Evolutionary conservation across 495 filamentous ascomycete species (phyloP).

Genomic region (Neurospora sp.): DNA sequence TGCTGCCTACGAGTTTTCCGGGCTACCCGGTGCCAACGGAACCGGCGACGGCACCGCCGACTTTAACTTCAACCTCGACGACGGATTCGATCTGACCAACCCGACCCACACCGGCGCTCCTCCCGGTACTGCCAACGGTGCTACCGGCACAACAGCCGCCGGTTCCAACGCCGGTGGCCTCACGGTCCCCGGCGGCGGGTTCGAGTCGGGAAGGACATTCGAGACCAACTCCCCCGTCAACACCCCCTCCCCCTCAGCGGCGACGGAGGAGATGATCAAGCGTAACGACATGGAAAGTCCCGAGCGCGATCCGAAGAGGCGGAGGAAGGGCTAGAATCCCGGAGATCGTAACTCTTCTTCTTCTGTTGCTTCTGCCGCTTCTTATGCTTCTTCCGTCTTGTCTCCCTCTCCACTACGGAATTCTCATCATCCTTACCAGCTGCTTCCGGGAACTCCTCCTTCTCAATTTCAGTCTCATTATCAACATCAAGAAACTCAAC

Average conservation of each 20-base stretch:
- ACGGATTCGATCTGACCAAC: background rate
- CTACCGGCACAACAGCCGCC: background rate
- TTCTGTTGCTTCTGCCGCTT: background rate
- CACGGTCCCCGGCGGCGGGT: background rate
- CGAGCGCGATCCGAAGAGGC: conserved; percentile 28
- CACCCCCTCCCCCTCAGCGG: conserved; percentile 32
- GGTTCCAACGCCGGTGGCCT: background rate
- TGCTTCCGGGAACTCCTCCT: background rate
- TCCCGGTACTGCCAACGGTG: background rate
- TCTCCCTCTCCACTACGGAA: background rate
- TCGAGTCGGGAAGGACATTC: conserved; percentile 19
- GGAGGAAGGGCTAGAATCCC: conserved; percentile 19
- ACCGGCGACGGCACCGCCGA: conserved; percentile 12
- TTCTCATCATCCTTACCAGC: background rate
- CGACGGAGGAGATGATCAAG: conserved; percentile 35
- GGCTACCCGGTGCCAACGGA: background rate
- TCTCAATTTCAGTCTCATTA: background rate
- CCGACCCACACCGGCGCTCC: background rate
- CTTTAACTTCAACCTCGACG: conserved; percentile 32
- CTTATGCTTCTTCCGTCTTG: background rate
- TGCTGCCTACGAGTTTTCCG: background rate
- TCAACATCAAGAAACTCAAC: background rate
- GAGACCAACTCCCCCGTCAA: conserved; percentile 24
- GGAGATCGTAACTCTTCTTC: background rate
- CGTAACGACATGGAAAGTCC: conserved; percentile 28